Percentiles rank a stretch among this genome's conserved stretches.
These are phyloP conservation scores for Viola odorata DNA, from an alignment of 345 rosid genomes.

Conservation along the genomic window DNA sequence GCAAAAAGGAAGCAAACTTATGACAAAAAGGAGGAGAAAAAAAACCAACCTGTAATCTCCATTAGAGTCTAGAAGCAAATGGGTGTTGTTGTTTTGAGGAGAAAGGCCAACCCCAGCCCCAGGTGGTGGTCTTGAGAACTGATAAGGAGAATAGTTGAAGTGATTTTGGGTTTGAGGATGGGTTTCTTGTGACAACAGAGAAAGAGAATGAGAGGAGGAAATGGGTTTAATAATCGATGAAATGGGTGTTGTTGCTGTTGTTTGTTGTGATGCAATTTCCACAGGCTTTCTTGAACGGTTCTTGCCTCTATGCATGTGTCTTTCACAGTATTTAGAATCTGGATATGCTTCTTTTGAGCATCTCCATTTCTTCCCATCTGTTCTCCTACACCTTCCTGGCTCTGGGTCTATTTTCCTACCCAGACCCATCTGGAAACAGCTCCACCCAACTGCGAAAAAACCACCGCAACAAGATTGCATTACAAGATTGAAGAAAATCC, in stretches of 20 bases:
- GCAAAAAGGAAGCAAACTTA: not conserved
- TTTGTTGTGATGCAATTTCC: conserved; percentile 35
- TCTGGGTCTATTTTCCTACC: conserved; percentile 84
- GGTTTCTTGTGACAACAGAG: conserved; percentile 26
- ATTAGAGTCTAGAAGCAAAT: conserved; percentile 41
- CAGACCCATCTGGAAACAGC: conserved; percentile 63
- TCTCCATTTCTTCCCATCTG: conserved; percentile 97
- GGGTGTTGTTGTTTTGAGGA: conserved; percentile 31
- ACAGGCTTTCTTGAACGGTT: conserved; percentile 98
- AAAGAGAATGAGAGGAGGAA: conserved; percentile 34
- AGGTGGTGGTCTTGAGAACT: conserved; percentile 16
- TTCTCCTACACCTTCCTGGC: conserved; percentile 90
- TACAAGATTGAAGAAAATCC: not conserved
- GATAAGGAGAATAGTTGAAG: conserved; percentile 19
- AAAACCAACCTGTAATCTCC: conserved; percentile 47
- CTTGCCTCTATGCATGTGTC: conserved; percentile 95
- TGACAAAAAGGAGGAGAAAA: not conserved
- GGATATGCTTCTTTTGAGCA: conserved; percentile 88
- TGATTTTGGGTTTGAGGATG: conserved; percentile 24
- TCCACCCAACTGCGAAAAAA: conserved; percentile 58
- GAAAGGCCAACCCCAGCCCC: conserved; percentile 18
- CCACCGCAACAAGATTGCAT: not conserved
- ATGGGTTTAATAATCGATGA: conserved; percentile 26
- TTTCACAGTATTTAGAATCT: conserved; percentile 90
- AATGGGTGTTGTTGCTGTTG: conserved; percentile 18